phyloP scores from a whole-genome alignment of 805 yeast genomes.

The Ogataea naganishii region DNA sequence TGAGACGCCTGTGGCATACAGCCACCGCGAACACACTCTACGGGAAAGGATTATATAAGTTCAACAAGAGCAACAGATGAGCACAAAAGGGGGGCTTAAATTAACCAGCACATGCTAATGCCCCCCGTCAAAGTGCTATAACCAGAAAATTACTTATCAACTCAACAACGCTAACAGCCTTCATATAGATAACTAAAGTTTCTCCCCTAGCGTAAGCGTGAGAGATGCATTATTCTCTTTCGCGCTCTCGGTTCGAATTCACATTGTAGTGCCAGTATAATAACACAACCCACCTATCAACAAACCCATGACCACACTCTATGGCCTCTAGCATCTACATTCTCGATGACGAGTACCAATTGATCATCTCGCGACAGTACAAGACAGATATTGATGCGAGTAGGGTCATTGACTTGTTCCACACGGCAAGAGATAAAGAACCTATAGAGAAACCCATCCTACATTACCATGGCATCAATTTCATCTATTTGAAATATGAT shows the following conservation, averaged over 20 bases:
- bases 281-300: background rate
- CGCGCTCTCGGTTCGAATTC: too few relatives aligned
- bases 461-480: conserved; percentile 40
- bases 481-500: conserved; percentile 42
- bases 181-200: too few relatives aligned
- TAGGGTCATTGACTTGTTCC: conserved; percentile 21
- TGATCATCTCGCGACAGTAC: conserved; percentile 26
- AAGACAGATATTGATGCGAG: conserved; percentile 20
- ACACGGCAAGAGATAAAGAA: conserved; percentile 8
- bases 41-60: too few relatives aligned
- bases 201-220: conserved; percentile 13
- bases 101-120: too few relatives aligned
- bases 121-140: too few relatives aligned
- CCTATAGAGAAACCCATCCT: conserved; percentile 33
- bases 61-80: too few relatives aligned
- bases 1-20: too few relatives aligned
- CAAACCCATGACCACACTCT: background rate
- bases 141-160: too few relatives aligned
- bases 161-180: too few relatives aligned
- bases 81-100: too few relatives aligned
- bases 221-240: too few relatives aligned
- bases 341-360: conserved; percentile 20
- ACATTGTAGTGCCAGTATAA: conserved; percentile 1
- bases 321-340: conserved; percentile 29
- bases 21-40: too few relatives aligned